Base-by-base conservation (phyloP, 1,284 basidiomycete species). In the Cutaneotrichosporon sp. region DNA sequence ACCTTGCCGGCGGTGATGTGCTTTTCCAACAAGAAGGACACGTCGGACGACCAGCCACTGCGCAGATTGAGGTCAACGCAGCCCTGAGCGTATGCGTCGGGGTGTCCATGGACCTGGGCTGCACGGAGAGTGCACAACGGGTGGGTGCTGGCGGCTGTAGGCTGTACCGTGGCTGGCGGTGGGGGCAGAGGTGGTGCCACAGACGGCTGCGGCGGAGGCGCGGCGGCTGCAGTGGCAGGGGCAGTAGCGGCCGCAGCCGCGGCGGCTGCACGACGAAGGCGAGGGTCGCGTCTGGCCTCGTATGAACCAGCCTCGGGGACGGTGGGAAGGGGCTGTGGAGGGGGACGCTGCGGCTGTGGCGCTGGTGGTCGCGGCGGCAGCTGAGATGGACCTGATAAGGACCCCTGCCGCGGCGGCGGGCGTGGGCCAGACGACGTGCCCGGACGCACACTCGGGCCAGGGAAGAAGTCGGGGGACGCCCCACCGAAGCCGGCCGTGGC, bases 271-370 rank as follows among this genome's bases (percentile, higher is more conserved):
- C 10, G 36, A 20, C 59, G 59, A 1, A 42, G 47, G 18, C 59
- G 59, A 2, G 59, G 59, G 22, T 60, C 54, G 13, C 59, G 58
- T 18, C 45, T 34, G 16, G 29, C 46, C 46, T 53, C 51, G 34
- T 53, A 53, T 25, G 22, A 22, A 13, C 50, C 34, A 13, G 6
- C 33, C 31, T 33, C 33, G 33, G 34, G 51, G 34, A 38, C 22
- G 1, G 51, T 9, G 20, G 51, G 22, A n/a, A 38, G 33, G 24
- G n/a, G 22, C 13, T 6, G n/a, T 2, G 18, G 31, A 9, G 18
- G 34, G 3, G 7, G n/a, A 11, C 20, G 34, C 33, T 25, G 33
- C 3, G 20, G 9, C n/a, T 51, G 50, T 4, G 2, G 9, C 45
- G 42, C 46, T 20, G 27, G 20, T 47, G 46, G 24, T 13, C 14